Base-by-base conservation (phyloP, 1,284 basidiomycete species). In the Ceratobasidium sp. region DNA sequence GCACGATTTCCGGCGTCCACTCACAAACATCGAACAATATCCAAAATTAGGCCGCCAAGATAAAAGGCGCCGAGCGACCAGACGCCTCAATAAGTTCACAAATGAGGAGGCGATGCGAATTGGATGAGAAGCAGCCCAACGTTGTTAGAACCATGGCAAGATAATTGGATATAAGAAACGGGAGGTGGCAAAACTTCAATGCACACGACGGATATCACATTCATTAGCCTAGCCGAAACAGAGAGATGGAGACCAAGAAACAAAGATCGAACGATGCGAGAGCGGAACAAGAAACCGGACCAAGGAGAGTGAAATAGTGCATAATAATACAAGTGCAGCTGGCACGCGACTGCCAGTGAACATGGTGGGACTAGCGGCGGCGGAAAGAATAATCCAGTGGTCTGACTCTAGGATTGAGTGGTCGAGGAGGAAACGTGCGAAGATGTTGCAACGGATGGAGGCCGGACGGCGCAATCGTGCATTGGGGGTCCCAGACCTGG, bases 291-390 rank as follows among this genome's bases (percentile, higher is more conserved):
- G 41, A 41, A 36, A 60, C 33, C 54, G 54, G 41, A 60, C 57
- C 31, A 60, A 60, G 57, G 57, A 19, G 31, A 60, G 33, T 24
- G 54, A 57, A 22, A 57, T 22, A 51, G 19, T 67, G 48, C 31
- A 67, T 67, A 67, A 67, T 67, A 44, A 67, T 67, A 67, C 65
- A 67, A 22, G 50, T 51, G 31, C 27, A 67, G 33, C 19, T 14
- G 22, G 51, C 56, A 59, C 27, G 29, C 27, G 31, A 36, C 14
- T 59, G 56, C 29, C 56, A 59, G 31, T 31, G 56, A 51, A 44
- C 24, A 9, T 6, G 41, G 19, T 5, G 17, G 24, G 29, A 56
- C 19, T 22, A 47, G 56, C 29, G 19, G 36, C 14, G 56, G 6
- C 56, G 56, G 56, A 27, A 59, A 29, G 31, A 29, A 29, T 27